Percentiles rank a stretch among this genome's conserved stretches.
phyloP scores from a whole-genome alignment of 2,329 filamentous ascomycete genomes.

The Cercospora sp. region DNA sequence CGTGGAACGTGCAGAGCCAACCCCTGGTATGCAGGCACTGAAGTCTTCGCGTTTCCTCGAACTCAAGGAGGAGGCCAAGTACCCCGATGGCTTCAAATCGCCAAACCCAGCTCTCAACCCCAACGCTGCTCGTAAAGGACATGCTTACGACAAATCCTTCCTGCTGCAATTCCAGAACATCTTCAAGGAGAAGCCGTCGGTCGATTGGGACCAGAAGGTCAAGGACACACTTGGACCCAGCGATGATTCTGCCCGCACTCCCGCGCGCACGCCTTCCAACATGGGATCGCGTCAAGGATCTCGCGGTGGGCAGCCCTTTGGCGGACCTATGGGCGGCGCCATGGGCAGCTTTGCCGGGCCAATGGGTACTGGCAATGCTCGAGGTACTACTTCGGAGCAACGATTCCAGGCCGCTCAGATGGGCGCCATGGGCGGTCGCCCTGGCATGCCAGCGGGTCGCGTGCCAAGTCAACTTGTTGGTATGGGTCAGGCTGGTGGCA shows the following conservation, averaged over 20 bases:
- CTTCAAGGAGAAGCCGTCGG: constrained; percentile 93
- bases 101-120: constrained; percentile 93
- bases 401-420: constrained; percentile 57
- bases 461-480: constrained; percentile 59
- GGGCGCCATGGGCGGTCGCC: constrained; percentile 34
- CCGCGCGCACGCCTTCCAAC: constrained; percentile 54
- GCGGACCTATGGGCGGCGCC: constrained; percentile 64
- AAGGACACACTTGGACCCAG: constrained; percentile 80
- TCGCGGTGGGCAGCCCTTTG: constrained; percentile 44
- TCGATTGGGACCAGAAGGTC: constrained; percentile 89
- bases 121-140: constrained; percentile 72
- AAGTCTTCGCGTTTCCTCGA: constrained; percentile 88
- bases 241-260: constrained; percentile 66
- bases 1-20: constrained; percentile 88
- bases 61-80: constrained; percentile 71
- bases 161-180: constrained; percentile 93
- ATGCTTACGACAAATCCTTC: constrained; percentile 95
- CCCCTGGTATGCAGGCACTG: constrained; percentile 87
- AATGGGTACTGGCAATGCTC: constrained; percentile 62
- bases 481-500: constrained; percentile 42
- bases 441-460: constrained; percentile 51
- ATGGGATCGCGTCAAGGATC: constrained; percentile 54
- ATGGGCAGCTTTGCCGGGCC: constrained; percentile 37
- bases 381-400: constrained; percentile 74
- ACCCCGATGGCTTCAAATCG: constrained; percentile 80